Conservation (phyloP, 129 eudicot genomes). For the Deinandra increscens region DNA sequence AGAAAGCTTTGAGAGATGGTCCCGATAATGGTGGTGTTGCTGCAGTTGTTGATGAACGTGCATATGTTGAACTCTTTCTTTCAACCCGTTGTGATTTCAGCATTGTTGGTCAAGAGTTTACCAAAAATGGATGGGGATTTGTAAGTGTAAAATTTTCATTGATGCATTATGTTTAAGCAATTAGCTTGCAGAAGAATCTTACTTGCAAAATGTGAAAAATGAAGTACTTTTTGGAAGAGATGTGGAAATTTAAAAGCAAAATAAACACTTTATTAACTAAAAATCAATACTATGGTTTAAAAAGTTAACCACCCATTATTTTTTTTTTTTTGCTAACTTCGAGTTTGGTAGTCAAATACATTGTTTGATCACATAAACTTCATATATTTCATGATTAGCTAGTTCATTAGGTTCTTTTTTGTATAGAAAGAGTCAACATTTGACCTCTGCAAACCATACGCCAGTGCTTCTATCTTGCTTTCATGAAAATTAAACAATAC, state of each 20-base stretch:
- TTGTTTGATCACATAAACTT: background rate
- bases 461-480: background rate
- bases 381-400: background rate
- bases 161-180: background rate
- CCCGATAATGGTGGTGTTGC: constrained; percentile 66
- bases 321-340: constrained; percentile 1
- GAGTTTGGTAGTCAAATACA: background rate
- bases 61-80: constrained; percentile 70
- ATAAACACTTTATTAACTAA: background rate
- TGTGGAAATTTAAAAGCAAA: background rate
- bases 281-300: background rate
- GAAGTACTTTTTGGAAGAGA: background rate
- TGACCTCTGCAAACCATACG: background rate
- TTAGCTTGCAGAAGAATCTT: background rate
- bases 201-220: background rate
- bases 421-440: background rate
- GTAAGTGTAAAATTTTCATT: constrained; percentile 44
- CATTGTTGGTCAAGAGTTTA: constrained; percentile 75
- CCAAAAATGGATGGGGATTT: constrained; percentile 90
- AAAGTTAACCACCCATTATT: background rate
- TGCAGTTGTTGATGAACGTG: constrained; percentile 77
- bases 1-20: constrained; percentile 51
- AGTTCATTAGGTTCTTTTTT: background rate
- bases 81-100: constrained; percentile 65
- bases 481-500: background rate